Conservation (phyloP, 2,329 filamentous ascomycete species). For the Colletotrichum acutatum region DNA sequence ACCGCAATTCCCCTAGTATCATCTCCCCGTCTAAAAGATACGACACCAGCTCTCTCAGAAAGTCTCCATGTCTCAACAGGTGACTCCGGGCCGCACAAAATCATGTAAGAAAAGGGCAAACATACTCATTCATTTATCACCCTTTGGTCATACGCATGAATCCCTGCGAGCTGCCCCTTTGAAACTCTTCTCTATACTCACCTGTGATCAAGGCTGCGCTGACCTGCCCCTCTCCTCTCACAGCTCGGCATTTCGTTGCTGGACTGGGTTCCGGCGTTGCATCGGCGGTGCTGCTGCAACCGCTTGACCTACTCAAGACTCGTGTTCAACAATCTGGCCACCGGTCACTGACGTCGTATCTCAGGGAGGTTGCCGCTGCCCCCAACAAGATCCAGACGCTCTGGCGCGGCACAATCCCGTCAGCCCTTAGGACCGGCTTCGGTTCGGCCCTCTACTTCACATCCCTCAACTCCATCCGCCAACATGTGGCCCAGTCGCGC, state of each 20-base stretch:
- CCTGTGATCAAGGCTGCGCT: neutral
- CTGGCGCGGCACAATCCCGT: constrained; percentile 94
- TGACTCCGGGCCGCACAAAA: constrained; percentile 15
- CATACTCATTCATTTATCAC: neutral
- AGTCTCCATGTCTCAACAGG: constrained; percentile 23
- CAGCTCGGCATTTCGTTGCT: constrained; percentile 87
- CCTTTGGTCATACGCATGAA: neutral
- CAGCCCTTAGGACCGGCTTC: constrained; percentile 91
- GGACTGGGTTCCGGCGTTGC: constrained; percentile 88
- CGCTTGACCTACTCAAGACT: constrained; percentile 95
- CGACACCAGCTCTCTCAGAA: neutral
- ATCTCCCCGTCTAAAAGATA: neutral
- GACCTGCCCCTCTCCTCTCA: constrained; percentile 6
- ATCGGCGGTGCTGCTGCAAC: constrained; percentile 91
- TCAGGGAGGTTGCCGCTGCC: constrained; percentile 75
- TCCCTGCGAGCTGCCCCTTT: neutral
- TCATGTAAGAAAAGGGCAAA: constrained; percentile 17
- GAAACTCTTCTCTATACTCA: neutral
- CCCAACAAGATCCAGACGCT: constrained; percentile 75
- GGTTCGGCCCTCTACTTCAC: constrained; percentile 96
- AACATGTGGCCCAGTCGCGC: constrained; percentile 58
- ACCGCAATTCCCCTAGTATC: neutral
- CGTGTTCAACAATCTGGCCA: constrained; percentile 88
- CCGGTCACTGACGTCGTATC: constrained; percentile 73
- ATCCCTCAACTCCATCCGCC: constrained; percentile 84